Percentiles rank a stretch among this genome's conserved stretches.
phyloP scores from a whole-genome alignment of 2,329 filamentous ascomycete genomes.

The Geosmithia morbida region DNA sequence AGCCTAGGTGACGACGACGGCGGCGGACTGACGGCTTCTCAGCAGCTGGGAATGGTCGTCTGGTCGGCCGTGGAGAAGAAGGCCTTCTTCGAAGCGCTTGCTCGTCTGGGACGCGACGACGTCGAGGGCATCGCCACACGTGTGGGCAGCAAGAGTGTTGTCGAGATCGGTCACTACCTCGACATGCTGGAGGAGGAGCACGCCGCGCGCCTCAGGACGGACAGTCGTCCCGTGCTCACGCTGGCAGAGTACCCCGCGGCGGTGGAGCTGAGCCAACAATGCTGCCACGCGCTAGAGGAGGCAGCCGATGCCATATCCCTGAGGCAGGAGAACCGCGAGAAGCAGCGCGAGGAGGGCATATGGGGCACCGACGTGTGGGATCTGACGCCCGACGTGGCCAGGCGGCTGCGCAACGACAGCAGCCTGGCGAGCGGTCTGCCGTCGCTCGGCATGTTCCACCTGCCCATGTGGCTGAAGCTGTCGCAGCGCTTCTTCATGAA shows the following conservation, averaged over 20 bases:
- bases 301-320: slow-evolving; percentile 52
- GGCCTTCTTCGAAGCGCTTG: slow-evolving; percentile 50
- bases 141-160: slow-evolving; percentile 55
- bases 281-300: slow-evolving; percentile 50
- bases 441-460: slow-evolving; percentile 41
- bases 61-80: slow-evolving; percentile 66
- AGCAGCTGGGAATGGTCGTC: slow-evolving; percentile 50
- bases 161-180: slow-evolving; percentile 62
- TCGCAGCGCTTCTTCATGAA: slow-evolving; percentile 68
- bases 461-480: slow-evolving; percentile 46
- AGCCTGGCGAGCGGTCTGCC: slow-evolving; percentile 17
- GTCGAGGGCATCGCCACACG: slow-evolving; percentile 44
- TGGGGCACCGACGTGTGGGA: slow-evolving; percentile 53
- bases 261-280: slow-evolving; percentile 52
- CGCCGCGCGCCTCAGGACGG: slow-evolving; percentile 22
- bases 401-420: background rate
- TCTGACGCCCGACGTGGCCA: slow-evolving; percentile 24
- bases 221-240: slow-evolving; percentile 17
- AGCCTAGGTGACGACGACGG: background rate
- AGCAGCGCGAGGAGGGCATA: slow-evolving; percentile 39
- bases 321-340: slow-evolving; percentile 50
- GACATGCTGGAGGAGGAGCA: slow-evolving; percentile 39
- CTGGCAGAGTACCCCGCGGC: slow-evolving; percentile 55
- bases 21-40: slow-evolving; percentile 2
- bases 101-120: slow-evolving; percentile 48